phyloP scores from a whole-genome alignment of 2,329 filamentous ascomycete species.

The Pestalotiopsis sp. region DNA sequence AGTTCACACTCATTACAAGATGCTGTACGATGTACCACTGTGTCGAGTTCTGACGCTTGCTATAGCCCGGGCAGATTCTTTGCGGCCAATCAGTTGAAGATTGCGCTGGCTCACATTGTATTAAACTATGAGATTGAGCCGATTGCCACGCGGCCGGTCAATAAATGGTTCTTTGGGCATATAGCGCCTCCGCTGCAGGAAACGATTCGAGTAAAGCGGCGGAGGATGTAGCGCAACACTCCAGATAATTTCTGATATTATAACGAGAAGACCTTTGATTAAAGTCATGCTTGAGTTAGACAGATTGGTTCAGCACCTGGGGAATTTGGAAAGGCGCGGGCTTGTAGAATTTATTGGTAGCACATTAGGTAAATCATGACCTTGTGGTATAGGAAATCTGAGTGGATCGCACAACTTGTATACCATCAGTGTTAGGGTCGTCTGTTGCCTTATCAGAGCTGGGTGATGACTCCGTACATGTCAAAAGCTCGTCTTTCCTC shows the following conservation, averaged over 20 bases:
- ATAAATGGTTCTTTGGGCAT: conserved; percentile 31
- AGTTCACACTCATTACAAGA: conserved; percentile 14
- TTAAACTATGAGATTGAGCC: conserved; percentile 38
- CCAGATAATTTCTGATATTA: neutral
- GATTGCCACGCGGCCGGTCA: conserved; percentile 24
- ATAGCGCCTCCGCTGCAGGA: conserved; percentile 28
- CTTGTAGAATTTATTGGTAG: too few species aligned
- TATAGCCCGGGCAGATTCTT: conserved; percentile 40
- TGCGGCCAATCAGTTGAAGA: conserved; percentile 41
- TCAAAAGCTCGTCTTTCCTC: too few species aligned
- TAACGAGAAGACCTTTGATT: rapidly evolving
- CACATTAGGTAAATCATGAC: too few species aligned
- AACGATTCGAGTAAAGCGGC: conserved; percentile 25
- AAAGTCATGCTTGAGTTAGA: too few species aligned
- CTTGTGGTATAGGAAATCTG: too few species aligned
- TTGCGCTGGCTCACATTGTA: conserved; percentile 35
- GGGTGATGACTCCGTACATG: too few species aligned
- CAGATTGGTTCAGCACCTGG: too few species aligned
- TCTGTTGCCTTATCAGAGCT: too few species aligned
- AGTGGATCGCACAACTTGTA: too few species aligned
- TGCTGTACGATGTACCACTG: neutral
- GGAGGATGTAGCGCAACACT: neutral
- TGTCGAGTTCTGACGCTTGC: neutral
- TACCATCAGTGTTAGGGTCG: too few species aligned
- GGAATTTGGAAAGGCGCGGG: too few species aligned